These are phyloP conservation scores for Nicotiana otophora DNA, from an alignment of 257 asterid genomes.

Conservation along the genomic window DNA sequence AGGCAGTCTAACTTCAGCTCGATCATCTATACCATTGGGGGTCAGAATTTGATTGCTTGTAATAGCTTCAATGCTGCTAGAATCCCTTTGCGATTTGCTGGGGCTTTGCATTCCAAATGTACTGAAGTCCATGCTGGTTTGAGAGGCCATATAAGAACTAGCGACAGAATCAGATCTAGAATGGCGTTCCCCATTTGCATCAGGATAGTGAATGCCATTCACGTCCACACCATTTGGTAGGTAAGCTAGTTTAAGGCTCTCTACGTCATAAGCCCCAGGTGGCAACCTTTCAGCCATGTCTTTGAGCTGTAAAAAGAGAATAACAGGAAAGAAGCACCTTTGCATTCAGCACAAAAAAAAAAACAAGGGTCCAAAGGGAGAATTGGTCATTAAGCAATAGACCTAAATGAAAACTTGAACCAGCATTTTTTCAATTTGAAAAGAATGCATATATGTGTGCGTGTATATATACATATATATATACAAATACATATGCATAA, in stretches of 20 bases:
- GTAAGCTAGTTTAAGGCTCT: slow-evolving; percentile 57
- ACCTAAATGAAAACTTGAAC: neutral
- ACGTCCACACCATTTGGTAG: slow-evolving; percentile 61
- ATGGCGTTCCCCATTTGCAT: slow-evolving; percentile 47
- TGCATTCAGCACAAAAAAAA: neutral
- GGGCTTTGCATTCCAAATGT: slow-evolving; percentile 26
- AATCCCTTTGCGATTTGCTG: slow-evolving; percentile 22
- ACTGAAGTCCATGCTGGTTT: slow-evolving; percentile 32
- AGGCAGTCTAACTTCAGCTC: slow-evolving; percentile 32
- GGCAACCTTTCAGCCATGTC: slow-evolving; percentile 94
- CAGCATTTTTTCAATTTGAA: neutral
- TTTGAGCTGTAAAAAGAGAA: slow-evolving; percentile 54
- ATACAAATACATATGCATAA: neutral
- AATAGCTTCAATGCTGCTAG: slow-evolving; percentile 28
- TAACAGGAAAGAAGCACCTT: neutral
- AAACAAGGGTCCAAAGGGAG: neutral
- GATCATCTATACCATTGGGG: slow-evolving; percentile 37
- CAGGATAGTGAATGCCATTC: slow-evolving; percentile 36
- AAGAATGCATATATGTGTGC: neutral
- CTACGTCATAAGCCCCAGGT: slow-evolving; percentile 68
- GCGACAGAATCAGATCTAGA: slow-evolving; percentile 36
- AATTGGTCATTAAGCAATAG: neutral
- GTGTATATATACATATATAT: neutral
- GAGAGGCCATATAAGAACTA: slow-evolving; percentile 37
- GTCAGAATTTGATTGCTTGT: slow-evolving; percentile 27